Evolutionary conservation across 352 stramenopile species (phyloP), one percentile per base, ranked within the genome.

Genomic region (Globisporangium viniferum): DNA sequence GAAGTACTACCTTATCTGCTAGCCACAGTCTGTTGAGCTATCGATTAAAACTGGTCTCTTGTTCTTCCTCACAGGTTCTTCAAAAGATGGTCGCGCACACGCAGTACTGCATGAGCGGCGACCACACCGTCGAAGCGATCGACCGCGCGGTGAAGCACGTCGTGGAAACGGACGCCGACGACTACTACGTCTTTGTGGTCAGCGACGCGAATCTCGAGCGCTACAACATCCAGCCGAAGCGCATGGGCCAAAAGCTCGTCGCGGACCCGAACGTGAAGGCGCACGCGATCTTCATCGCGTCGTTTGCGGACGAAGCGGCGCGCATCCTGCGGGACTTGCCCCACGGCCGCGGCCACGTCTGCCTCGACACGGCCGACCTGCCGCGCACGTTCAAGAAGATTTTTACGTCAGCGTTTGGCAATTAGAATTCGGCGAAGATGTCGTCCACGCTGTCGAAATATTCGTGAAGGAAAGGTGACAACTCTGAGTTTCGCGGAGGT

Each of bases 181-280:
- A 95, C 44, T 83, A 86, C 58, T 92, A 97, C 56, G 93, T 99
- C 20, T 97, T 99, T 68, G 88, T 97, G 9, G 89, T 99, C 55
- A 97, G 87, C 44, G 97, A 99, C 78, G 97, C 97, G 46, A 99
- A 99, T 68, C 81, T 99, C 5, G 77, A 96, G 36, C 86, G 94
- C 14, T 99, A 99, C 80, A 80, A 93, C 24, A 94, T 94, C 62
- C 76, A 75, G 12, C 84, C 86, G 1, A 68, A 73, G 48, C 79
- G 75, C 3, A 75, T 94, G 55, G 82, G 79, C 7, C 74, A 73
- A 49, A 81, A 89, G 64, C 66, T 94, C 24, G 7, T 86, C 14
- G 73, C 73, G 4, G 82, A 92, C 31, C 70, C 73, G 15, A 73
- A 70, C 14, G 86, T 94, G 27, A 82, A 90, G 59, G 82, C 84